Conservation (phyloP, 2,329 filamentous ascomycete species). For the Alternaria viburni region DNA sequence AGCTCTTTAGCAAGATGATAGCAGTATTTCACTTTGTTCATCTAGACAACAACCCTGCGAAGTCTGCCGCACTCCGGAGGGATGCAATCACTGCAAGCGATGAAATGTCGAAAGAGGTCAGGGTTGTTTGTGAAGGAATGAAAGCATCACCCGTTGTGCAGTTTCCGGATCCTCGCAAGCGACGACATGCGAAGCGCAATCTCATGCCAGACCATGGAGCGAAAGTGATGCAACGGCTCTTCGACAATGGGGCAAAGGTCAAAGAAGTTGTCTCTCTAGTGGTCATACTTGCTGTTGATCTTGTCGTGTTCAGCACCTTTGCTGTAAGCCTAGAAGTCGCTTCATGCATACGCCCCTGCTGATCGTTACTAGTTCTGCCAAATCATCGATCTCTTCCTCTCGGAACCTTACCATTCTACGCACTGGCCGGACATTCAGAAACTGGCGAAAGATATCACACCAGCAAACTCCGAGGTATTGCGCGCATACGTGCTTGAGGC, state of each 20-base stretch:
- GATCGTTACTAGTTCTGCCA: not conserved
- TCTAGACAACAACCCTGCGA: not conserved
- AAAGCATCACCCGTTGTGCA: not conserved
- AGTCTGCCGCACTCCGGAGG: not conserved
- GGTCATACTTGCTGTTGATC: not conserved
- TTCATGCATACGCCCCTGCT: not conserved
- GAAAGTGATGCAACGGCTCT: not conserved
- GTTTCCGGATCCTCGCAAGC: not conserved
- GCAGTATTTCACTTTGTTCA: not conserved
- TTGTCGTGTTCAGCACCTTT: not conserved
- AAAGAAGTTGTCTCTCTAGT: not conserved
- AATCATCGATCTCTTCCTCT: not conserved
- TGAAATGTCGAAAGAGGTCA: not conserved
- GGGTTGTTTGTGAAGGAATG: not conserved
- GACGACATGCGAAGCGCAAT: not conserved
- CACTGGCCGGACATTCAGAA: not conserved
- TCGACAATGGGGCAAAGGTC: not conserved
- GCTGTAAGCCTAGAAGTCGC: not conserved
- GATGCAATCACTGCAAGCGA: not conserved
- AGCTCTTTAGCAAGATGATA: not conserved
- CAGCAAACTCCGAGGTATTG: not conserved
- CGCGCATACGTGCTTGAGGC: not conserved
- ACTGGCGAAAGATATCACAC: not conserved
- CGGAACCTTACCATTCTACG: not conserved
- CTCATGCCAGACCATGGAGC: not conserved